These are phyloP conservation scores for Hypoxylon sp. DNA, from an alignment of 2,329 filamentous ascomycete genomes.

Conservation along the genomic window DNA sequence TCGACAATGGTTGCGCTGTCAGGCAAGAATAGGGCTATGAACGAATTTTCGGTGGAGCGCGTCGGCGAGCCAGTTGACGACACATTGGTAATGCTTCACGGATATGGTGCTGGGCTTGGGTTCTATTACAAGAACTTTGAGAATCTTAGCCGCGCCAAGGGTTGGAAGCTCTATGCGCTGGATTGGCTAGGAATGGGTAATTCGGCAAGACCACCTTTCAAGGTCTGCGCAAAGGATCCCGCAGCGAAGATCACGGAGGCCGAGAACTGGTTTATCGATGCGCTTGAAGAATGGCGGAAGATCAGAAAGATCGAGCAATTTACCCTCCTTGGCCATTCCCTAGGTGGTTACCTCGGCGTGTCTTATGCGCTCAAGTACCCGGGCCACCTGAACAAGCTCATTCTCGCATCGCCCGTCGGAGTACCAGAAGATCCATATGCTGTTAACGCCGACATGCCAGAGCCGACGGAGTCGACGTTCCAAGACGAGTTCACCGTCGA, in stretches of 20 bases:
- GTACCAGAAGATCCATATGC: slow-evolving; percentile 96
- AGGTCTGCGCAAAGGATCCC: slow-evolving; percentile 82
- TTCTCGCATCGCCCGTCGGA: slow-evolving; percentile 92
- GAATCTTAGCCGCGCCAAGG: slow-evolving; percentile 78
- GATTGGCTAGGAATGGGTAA: slow-evolving; percentile 96
- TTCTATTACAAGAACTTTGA: slow-evolving; percentile 99
- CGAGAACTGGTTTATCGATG: slow-evolving; percentile 95
- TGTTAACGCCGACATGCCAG: slow-evolving; percentile 81
- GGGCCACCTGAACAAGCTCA: slow-evolving; percentile 92
- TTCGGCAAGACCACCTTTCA: slow-evolving; percentile 85
- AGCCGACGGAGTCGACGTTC: slow-evolving; percentile 78
- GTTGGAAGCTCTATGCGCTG: slow-evolving; percentile 93
- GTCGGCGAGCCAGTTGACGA: slow-evolving; percentile 83
- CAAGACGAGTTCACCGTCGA: slow-evolving; percentile 84
- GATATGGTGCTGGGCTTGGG: slow-evolving; percentile 93
- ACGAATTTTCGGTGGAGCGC: slow-evolving; percentile 92
- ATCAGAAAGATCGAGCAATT: slow-evolving; percentile 91
- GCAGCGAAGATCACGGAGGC: slow-evolving; percentile 87
- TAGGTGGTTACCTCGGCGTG: slow-evolving; percentile 94
- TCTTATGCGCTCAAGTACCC: slow-evolving; percentile 98
- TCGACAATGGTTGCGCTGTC: slow-evolving; percentile 85
- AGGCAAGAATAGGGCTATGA: slow-evolving; percentile 87
- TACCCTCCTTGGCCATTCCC: slow-evolving; percentile 90
- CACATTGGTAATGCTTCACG: slow-evolving; percentile 94
- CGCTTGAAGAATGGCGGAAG: slow-evolving; percentile 94